phyloP scores from a whole-genome alignment of 1,284 basidiomycete species.

The Bjerkandera adusta region DNA sequence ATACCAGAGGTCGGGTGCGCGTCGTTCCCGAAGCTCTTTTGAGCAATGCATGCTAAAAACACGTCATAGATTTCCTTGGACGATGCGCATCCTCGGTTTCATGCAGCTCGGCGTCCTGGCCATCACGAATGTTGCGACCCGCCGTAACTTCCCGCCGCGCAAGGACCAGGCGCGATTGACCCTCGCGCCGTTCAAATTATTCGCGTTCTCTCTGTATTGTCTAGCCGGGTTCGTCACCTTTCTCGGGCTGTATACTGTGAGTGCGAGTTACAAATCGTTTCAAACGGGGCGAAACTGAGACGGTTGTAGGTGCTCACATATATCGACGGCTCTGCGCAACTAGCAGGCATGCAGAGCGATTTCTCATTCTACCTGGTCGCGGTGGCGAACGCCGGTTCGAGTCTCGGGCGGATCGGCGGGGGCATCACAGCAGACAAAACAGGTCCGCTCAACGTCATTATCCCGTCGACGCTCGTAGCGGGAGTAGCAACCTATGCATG shows the following conservation, averaged over 20 bases:
- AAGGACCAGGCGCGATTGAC: slow-evolving; percentile 46
- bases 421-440: slow-evolving; percentile 40
- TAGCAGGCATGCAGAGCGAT: slow-evolving; percentile 33
- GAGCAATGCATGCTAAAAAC: background rate
- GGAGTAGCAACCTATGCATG: slow-evolving; percentile 29
- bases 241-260: slow-evolving; percentile 57
- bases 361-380: slow-evolving; percentile 47
- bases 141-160: slow-evolving; percentile 49
- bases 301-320: slow-evolving; percentile 42
- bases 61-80: slow-evolving; percentile 9
- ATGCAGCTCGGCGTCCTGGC: slow-evolving; percentile 5
- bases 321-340: slow-evolving; percentile 40
- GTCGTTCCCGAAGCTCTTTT: background rate
- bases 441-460: slow-evolving; percentile 13
- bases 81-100: slow-evolving; percentile 14
- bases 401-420: slow-evolving; percentile 39
- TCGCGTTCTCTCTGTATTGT: slow-evolving; percentile 43
- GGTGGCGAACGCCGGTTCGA: slow-evolving; percentile 45
- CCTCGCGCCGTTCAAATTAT: slow-evolving; percentile 43
- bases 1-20: slow-evolving; percentile 13
- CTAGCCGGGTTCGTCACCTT: slow-evolving; percentile 44
- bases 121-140: slow-evolving; percentile 28
- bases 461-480: slow-evolving; percentile 19
- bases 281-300: background rate
- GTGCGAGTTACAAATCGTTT: background rate